Percentiles rank a stretch among this genome's conserved stretches.
These are phyloP conservation scores for Nothophytophthora sp. DNA, from an alignment of 352 stramenopile species.

Conservation along the genomic window DNA sequence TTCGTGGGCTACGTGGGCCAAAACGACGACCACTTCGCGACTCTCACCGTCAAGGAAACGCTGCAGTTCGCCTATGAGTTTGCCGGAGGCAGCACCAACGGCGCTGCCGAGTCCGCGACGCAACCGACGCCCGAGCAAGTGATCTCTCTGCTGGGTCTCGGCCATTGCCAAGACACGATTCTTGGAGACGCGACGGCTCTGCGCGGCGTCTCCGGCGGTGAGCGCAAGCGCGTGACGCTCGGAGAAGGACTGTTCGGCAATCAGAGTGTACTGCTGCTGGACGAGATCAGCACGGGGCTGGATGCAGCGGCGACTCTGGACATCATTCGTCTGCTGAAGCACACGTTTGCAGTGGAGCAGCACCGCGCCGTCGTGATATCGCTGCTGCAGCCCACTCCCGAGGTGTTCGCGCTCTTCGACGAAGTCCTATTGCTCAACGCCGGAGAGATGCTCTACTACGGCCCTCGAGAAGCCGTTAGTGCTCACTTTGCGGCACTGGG, in stretches of 20 bases:
- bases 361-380: slow-evolving; percentile 46
- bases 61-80: slow-evolving; percentile 91
- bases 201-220: slow-evolving; percentile 73
- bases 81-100: slow-evolving; percentile 4
- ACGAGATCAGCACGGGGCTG: slow-evolving; percentile 39
- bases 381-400: slow-evolving; percentile 18
- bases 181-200: slow-evolving; percentile 39
- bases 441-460: slow-evolving; percentile 77
- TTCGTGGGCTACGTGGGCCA: slow-evolving; percentile 29
- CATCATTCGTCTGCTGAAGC: slow-evolving; percentile 75
- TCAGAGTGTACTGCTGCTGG: slow-evolving; percentile 66
- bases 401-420: slow-evolving; percentile 63
- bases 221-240: slow-evolving; percentile 88
- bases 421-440: slow-evolving; percentile 78
- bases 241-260: slow-evolving; percentile 79
- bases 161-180: slow-evolving; percentile 44
- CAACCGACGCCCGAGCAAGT: slow-evolving; percentile 9
- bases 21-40: slow-evolving; percentile 81
- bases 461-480: slow-evolving; percentile 30
- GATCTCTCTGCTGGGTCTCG: slow-evolving; percentile 28
- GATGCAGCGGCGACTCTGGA: slow-evolving; percentile 34
- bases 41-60: slow-evolving; percentile 89
- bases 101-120: not conserved
- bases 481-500: slow-evolving; percentile 40
- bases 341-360: slow-evolving; percentile 34